A percentile compares a stretch with the other conserved stretches of the same genome.
These are phyloP conservation scores for Cryphonectria parasitica DNA, from an alignment of 2,329 filamentous ascomycete genomes.

Conservation along the genomic window DNA sequence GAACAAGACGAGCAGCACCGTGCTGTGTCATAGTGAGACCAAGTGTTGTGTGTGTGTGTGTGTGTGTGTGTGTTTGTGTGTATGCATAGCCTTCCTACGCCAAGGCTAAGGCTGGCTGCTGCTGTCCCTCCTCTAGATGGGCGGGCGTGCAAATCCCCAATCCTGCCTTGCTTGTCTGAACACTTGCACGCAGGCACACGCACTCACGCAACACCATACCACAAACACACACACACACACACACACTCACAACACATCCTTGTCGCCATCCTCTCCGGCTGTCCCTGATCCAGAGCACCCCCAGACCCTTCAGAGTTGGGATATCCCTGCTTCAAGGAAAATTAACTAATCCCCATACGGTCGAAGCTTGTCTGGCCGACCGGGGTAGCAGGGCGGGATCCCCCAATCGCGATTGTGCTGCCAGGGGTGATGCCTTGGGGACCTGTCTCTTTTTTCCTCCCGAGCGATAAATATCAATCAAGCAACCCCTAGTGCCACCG, in stretches of 20 bases:
- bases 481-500: neutral
- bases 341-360: conserved; percentile 5
- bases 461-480: conserved; percentile 6
- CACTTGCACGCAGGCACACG: neutral
- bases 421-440: neutral
- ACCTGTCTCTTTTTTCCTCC: neutral
- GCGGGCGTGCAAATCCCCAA: neutral
- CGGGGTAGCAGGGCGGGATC: neutral
- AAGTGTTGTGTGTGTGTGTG: neutral
- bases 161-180: neutral
- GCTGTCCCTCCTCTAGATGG: neutral
- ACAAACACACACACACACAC: neutral
- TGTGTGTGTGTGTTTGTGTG: neutral
- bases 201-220: neutral
- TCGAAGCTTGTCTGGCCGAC: conserved; percentile 5
- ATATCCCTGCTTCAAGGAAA: neutral
- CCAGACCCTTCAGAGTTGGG: neutral
- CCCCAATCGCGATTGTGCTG: conserved; percentile 6
- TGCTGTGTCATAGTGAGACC: neutral
- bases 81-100: neutral
- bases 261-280: neutral
- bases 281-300: conserved; percentile 1
- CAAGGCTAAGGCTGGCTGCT: neutral
- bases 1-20: neutral
- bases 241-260: neutral